Evolutionary conservation across 208 protist genomes (phyloP).

Genomic region (Endotrypanum monterogeii): DNA sequence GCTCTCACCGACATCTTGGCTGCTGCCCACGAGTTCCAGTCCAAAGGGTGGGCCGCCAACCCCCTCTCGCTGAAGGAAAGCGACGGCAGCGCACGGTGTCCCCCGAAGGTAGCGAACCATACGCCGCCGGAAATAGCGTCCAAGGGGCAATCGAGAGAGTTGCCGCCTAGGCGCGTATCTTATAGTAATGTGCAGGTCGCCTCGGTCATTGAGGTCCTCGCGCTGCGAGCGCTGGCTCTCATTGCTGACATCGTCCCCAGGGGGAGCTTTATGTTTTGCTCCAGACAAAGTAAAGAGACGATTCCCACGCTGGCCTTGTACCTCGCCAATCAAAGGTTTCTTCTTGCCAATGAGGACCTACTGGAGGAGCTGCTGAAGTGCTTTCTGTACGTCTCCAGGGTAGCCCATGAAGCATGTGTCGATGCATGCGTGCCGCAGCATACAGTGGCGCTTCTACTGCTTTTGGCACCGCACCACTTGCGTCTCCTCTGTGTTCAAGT

Average conservation of each 20-base stretch:
- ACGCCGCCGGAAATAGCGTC: background rate
- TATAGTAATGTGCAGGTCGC: conserved; percentile 25
- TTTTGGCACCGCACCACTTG: conserved; percentile 46
- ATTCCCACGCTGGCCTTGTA: conserved; percentile 31
- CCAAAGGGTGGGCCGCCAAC: conserved; percentile 8
- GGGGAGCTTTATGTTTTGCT: conserved; percentile 38
- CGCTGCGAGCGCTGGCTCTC: conserved; percentile 55
- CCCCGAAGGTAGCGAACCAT: background rate
- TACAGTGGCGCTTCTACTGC: conserved; percentile 39
- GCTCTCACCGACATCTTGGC: conserved; percentile 34
- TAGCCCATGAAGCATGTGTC: conserved; percentile 37
- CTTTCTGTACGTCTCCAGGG: conserved; percentile 43
- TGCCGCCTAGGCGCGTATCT: background rate
- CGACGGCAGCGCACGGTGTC: conserved; percentile 5
- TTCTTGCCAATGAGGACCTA: conserved; percentile 42
- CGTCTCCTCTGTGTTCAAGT: conserved; percentile 55
- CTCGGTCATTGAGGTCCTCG: conserved; percentile 27
- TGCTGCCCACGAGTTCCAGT: conserved; percentile 4
- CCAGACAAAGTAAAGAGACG: conserved; percentile 21
- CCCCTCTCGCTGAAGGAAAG: conserved; percentile 9
- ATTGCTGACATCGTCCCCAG: conserved; percentile 62
- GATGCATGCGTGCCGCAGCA: conserved; percentile 24
- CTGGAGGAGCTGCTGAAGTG: conserved; percentile 77
- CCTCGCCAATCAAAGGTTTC: conserved; percentile 32
- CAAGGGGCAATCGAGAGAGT: background rate